A percentile compares a stretch with the other conserved stretches of the same genome.
phyloP scores from a whole-genome alignment of 176 grass and related monocot genomes.

The Guadua angustifolia region DNA sequence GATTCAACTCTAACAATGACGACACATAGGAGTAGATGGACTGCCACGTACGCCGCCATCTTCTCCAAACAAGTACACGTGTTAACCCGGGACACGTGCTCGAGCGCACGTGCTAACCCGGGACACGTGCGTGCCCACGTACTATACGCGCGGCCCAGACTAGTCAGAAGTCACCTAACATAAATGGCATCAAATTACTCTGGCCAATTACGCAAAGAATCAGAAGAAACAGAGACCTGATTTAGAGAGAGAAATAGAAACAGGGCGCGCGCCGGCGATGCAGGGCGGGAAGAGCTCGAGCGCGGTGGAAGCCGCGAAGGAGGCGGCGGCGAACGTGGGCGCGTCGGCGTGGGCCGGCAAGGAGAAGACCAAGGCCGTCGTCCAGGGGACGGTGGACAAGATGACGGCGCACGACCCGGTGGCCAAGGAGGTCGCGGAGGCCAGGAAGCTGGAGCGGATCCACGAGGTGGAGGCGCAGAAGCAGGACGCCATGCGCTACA shows the following conservation, averaged over 20 bases:
- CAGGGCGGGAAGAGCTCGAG: slow-evolving; percentile 51
- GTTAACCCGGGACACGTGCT: not conserved
- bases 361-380: slow-evolving; percentile 58
- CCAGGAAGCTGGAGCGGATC: slow-evolving; percentile 36
- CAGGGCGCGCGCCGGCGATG: not conserved
- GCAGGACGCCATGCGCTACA: slow-evolving; percentile 31
- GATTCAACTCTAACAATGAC: too few species aligned
- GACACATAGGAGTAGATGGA: too few species aligned
- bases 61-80: not conserved
- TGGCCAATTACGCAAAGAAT: not conserved
- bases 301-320: slow-evolving; percentile 45
- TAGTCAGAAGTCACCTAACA: too few species aligned
- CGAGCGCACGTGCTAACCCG: not conserved
- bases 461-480: slow-evolving; percentile 47
- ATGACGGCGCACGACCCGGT: slow-evolving; percentile 20
- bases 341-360: slow-evolving; percentile 46
- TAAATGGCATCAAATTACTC: too few species aligned
- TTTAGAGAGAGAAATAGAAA: not conserved
- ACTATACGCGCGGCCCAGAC: not conserved
- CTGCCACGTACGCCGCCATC: not conserved
- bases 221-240: not conserved
- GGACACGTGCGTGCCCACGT: not conserved
- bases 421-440: slow-evolving; percentile 36
- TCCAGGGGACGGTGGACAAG: slow-evolving; percentile 50
- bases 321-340: slow-evolving; percentile 51